Evolutionary conservation across 140 eudicot genomes (phyloP).

Genomic region (Anethum foeniculum): DNA sequence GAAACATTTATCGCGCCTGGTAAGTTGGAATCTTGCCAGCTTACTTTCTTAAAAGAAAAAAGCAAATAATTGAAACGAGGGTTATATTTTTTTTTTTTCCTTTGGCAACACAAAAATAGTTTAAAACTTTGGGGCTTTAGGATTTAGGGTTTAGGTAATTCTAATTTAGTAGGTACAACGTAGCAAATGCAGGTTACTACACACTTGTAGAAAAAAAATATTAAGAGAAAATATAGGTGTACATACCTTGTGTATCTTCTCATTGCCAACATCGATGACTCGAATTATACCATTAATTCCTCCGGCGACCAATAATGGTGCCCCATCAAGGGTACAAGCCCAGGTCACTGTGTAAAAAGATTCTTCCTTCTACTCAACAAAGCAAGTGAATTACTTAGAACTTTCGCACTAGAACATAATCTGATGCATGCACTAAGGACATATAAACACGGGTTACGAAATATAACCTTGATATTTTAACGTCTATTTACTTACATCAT

Average conservation of each 20-base stretch:
- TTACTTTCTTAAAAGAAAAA: background rate
- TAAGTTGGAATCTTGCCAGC: background rate
- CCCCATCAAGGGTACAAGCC: slow-evolving; percentile 79
- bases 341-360: slow-evolving; percentile 95
- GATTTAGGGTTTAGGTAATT: background rate
- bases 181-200: background rate
- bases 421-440: slow-evolving; percentile 2
- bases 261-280: slow-evolving; percentile 89
- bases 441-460: background rate
- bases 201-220: background rate
- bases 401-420: slow-evolving; percentile 7
- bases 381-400: slow-evolving; percentile 31
- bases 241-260: slow-evolving; percentile 81
- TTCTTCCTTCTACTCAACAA: slow-evolving; percentile 89
- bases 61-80: background rate
- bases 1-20: background rate
- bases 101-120: background rate
- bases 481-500: slow-evolving; percentile 60
- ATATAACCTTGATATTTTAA: background rate
- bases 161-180: background rate
- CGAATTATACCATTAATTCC: slow-evolving; percentile 92
- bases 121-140: background rate
- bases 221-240: background rate
- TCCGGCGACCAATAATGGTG: slow-evolving; percentile 86
- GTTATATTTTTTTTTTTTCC: background rate